phyloP scores from a whole-genome alignment of 2,329 filamentous ascomycete genomes.

The Botrytis aclada region DNA sequence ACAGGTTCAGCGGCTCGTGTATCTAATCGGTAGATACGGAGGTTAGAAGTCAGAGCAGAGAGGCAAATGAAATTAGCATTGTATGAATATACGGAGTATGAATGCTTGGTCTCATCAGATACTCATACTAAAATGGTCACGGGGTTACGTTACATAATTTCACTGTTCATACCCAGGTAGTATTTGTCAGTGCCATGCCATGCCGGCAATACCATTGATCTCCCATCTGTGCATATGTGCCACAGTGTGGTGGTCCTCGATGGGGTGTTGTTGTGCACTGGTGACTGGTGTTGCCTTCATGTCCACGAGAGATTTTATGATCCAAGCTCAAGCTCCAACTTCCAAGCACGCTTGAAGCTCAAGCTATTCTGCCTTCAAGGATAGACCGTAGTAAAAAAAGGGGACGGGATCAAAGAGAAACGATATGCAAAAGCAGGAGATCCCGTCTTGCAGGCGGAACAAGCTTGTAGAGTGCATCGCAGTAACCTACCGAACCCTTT shows the following conservation, averaged over 20 bases:
- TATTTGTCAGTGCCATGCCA: not conserved
- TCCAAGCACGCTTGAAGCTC: not conserved
- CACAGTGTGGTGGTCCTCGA: not conserved
- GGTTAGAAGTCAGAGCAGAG: not conserved
- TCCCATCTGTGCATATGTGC: not conserved
- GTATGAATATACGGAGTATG: not conserved
- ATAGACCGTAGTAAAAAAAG: not conserved
- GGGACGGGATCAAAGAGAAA: not conserved
- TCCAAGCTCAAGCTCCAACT: not conserved
- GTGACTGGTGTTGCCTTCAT: not conserved
- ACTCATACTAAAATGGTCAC: not conserved
- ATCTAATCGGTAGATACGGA: not conserved
- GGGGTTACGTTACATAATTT: not conserved
- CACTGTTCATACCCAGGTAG: not conserved
- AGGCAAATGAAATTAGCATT: not conserved
- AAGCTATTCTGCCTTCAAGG: not conserved
- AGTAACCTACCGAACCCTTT: constrained; percentile 10
- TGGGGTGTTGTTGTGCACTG: not conserved
- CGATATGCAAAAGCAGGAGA: constrained; percentile 20
- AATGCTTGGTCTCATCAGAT: not conserved
- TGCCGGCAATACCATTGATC: not conserved
- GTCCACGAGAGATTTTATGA: not conserved
- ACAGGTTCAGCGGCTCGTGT: constrained; percentile 14
- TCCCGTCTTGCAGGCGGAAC: constrained; percentile 19
- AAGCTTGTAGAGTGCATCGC: constrained; percentile 11